Base-by-base conservation (phyloP, 2,329 filamentous ascomycete species). In the Fusarium sp. region DNA sequence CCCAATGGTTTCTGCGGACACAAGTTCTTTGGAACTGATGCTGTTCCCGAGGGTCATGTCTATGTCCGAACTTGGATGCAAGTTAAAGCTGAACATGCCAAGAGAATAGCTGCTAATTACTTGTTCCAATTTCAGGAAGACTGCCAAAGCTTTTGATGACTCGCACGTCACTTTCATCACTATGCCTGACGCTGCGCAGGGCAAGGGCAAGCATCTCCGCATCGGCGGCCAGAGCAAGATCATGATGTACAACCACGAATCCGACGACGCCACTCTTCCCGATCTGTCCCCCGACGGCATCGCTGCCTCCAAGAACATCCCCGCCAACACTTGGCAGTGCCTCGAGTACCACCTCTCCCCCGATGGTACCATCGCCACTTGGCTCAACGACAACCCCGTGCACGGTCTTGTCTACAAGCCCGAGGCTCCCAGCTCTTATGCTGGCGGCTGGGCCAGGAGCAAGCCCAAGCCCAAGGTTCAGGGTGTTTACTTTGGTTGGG, bases 221-320 rank as follows among this genome's bases (percentile, higher is more conserved):
- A 90, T 91, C 67, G 88, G 89, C 47, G 89, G 88, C 9, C 89
- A 90, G 80, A 86, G 81, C 81, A 85, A 86, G 71, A 90, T 91
- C 77, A 80, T 91, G 38, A 90, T 91, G 88, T 91, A 88, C 84
- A 91, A 91, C 84, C 88, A 88, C 79, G 89, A 91, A 76, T 85
- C 85, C 21, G 88, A 91, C 79, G 89, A 91, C 68, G 89, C 89
- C 1, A 91, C 89, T 2, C 86, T 91, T 0, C 89, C 89, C 1
- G 88, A 90, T 63, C 86, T 91, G 25, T 90, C 87, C 0, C 89
- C 89, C 0, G 83, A 89, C 32, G 89, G 89, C 18, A 88, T 90
- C 58, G 87, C 88, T 2, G 79, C 87, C 2, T 90, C 88, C 6
- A 81, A 79, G 4, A 81, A 85, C 5, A 85, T 91, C 37, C 84